phyloP scores from a whole-genome alignment of 805 yeast genomes.

The Candida ipomoeae region DNA sequence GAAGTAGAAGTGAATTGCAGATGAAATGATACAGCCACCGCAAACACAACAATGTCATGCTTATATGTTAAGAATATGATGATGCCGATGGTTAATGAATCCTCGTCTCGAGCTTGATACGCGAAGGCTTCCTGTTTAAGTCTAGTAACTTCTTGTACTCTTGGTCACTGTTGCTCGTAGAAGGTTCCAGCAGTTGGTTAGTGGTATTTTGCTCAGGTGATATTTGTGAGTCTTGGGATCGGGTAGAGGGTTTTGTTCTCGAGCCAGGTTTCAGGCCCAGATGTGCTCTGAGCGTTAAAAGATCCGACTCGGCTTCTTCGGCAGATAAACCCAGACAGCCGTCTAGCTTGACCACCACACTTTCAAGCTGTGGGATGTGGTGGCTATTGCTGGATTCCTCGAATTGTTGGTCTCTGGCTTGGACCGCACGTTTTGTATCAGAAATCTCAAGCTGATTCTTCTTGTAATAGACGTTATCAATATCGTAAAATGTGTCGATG shows the following conservation, averaged over 20 bases:
- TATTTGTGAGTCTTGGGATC: background rate
- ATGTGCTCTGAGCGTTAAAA: conserved; percentile 7
- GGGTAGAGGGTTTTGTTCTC: background rate
- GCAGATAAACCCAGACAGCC: conserved; percentile 15
- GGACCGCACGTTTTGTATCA: conserved; percentile 20
- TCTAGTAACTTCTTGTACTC: conserved; percentile 10
- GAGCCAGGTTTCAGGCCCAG: background rate
- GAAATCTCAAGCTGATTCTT: conserved; percentile 33
- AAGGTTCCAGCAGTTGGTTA: background rate
- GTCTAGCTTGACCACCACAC: conserved; percentile 10
- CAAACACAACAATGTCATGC: background rate
- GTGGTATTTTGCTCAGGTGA: background rate
- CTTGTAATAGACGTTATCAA: conserved; percentile 21
- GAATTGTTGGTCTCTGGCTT: conserved; percentile 5
- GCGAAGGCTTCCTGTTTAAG: conserved; percentile 6
- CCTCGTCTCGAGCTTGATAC: conserved; percentile 1
- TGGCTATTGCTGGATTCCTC: conserved; percentile 7
- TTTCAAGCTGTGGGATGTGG: conserved; percentile 15
- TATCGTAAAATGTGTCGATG: conserved; percentile 21
- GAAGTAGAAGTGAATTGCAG: background rate
- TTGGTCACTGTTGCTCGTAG: background rate
- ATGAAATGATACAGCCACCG: background rate
- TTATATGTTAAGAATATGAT: background rate
- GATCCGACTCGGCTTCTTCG: conserved; percentile 14
- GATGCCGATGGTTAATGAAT: background rate